Conservation (phyloP, 352 stramenopile species). For the Globisporangium barbulae region DNA sequence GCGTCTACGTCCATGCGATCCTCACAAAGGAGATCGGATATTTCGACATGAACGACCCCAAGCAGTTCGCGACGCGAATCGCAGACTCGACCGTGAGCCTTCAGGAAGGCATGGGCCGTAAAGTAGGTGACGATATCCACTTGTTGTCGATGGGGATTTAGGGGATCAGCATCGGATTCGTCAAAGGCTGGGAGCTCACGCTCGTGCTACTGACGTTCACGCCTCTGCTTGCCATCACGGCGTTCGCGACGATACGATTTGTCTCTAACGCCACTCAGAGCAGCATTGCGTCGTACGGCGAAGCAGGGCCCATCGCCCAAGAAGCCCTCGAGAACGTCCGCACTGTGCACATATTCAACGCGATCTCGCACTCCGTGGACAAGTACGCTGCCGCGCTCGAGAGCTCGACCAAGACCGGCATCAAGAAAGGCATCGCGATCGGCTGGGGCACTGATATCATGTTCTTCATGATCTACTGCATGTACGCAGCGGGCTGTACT, state of each 20-base stretch:
- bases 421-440: constrained; percentile 49
- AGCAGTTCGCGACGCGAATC: constrained; percentile 26
- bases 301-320: constrained; percentile 65
- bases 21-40: constrained; percentile 39
- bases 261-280: constrained; percentile 43
- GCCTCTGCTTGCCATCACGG: constrained; percentile 55
- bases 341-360: constrained; percentile 81
- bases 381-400: constrained; percentile 58
- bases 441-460: constrained; percentile 60
- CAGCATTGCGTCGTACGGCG: constrained; percentile 52
- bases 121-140: constrained; percentile 55
- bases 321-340: constrained; percentile 67
- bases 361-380: constrained; percentile 44
- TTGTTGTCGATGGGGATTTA: constrained; percentile 63
- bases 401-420: constrained; percentile 40
- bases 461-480: constrained; percentile 64
- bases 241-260: constrained; percentile 52
- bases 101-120: constrained; percentile 62
- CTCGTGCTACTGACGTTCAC: constrained; percentile 72
- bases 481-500: constrained; percentile 79
- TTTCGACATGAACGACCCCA: constrained; percentile 45
- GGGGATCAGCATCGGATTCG: constrained; percentile 60
- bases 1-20: constrained; percentile 32
- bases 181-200: constrained; percentile 65
- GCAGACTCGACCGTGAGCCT: constrained; percentile 43